Evolutionary conservation across 2,329 filamentous ascomycete species (phyloP).

Genomic region (Sporothrix phasma): DNA sequence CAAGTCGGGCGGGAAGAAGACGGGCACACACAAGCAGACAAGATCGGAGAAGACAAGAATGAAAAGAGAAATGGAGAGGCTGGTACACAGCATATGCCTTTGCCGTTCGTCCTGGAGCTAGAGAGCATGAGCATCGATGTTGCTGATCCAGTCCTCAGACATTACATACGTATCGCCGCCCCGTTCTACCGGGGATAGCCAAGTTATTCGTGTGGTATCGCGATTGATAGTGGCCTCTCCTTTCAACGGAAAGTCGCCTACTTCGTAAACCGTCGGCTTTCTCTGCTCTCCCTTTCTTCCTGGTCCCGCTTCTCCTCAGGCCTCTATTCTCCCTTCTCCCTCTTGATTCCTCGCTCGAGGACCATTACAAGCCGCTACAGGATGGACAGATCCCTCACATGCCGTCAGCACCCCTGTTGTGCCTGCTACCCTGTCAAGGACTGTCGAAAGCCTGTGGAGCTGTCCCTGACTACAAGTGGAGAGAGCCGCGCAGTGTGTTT

Average conservation of each 20-base stretch:
- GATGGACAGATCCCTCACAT: neutral
- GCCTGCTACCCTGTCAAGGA: neutral
- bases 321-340: neutral
- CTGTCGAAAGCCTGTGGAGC: constrained; percentile 4
- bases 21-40: too few relatives aligned
- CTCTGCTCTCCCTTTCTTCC: neutral
- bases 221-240: too few relatives aligned
- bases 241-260: too few relatives aligned
- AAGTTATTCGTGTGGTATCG: too few relatives aligned
- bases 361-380: neutral
- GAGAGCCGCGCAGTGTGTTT: constrained; percentile 1
- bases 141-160: too few relatives aligned
- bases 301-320: neutral
- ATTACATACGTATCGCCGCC: too few relatives aligned
- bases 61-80: neutral
- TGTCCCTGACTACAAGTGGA: neutral
- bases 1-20: neutral
- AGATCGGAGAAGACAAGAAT: too few relatives aligned
- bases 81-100: too few relatives aligned
- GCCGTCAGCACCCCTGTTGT: constrained; percentile 4
- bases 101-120: neutral
- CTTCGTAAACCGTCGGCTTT: too few relatives aligned
- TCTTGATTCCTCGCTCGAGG: neutral
- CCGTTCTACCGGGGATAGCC: neutral
- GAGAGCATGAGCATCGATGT: neutral